Base-by-base conservation (phyloP, 2,329 filamentous ascomycete species). In the Juglanconis oblonga region DNA sequence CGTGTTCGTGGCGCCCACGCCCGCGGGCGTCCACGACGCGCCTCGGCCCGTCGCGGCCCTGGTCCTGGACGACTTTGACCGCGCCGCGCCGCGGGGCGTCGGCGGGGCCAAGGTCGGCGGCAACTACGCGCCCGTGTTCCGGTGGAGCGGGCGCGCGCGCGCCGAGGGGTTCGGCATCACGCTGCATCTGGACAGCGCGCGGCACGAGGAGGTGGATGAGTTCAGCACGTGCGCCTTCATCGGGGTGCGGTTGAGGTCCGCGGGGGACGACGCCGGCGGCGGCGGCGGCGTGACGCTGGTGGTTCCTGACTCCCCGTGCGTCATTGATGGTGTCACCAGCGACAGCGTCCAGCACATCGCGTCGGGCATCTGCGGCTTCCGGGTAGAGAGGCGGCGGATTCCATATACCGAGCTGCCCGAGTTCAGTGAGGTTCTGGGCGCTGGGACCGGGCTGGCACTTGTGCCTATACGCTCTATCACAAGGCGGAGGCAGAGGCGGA, bases 1-100 rank as follows among this genome's bases (percentile, higher is more conserved):
- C 7, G 66, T 90, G 3, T 90, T 83, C 67, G 87, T 88, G 2
- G 80, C 87, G 70, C 87, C 87, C 0, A 84, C 84, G 0, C 84
- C 89, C 9, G 89, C 88, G 70, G 86, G 89, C 69, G 87, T 87
- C 8, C 78, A 81, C 1, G 78, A 84, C 62, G 83, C 86, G 0
- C 42, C 42, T 4, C 8, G 14, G 42, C 42, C 42, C 1, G 84
- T 89, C 8, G 81, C 85, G 62, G 86, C 84, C 0, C 70, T 90
- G 36, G 85, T 90, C 29, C 75, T 90, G 1, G 87, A 90, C 67
- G 81, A 87, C 55, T 90, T 89, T 68, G 87, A 90, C 67, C 84
- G 87, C 32, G 81, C 86, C 0, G 87, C 87, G 3, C 87, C 87
- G 0, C 77, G 84, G 60, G 87, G 87, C 0, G 88, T 85, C 0